Percentiles rank a stretch among this genome's conserved stretches.
These are phyloP conservation scores for Fistulifera solaris DNA, from an alignment of 108 stramenopile genomes.

Conservation along the genomic window DNA sequence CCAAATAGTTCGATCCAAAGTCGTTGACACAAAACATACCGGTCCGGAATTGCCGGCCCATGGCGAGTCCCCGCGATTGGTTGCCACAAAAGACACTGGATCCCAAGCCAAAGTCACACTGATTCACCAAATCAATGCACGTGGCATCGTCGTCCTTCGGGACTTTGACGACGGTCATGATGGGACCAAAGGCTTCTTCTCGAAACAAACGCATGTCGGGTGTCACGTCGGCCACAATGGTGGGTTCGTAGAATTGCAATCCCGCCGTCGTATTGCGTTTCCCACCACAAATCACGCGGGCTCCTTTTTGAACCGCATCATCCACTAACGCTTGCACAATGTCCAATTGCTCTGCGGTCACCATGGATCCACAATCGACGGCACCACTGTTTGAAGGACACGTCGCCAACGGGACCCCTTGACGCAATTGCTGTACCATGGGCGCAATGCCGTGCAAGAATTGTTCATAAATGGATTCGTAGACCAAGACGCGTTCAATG, in stretches of 20 bases:
- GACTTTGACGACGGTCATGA: constrained; percentile 94
- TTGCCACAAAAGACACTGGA: constrained; percentile 84
- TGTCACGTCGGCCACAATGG: constrained; percentile 79
- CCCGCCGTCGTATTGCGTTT: constrained; percentile 44
- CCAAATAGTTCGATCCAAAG: constrained; percentile 92
- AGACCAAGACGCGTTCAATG: constrained; percentile 93
- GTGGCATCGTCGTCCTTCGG: constrained; percentile 74
- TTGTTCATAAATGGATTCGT: constrained; percentile 74
- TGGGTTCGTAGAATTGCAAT: constrained; percentile 96
- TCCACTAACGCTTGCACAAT: constrained; percentile 87
- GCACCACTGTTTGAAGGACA: constrained; percentile 35
- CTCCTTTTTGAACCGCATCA: constrained; percentile 95
- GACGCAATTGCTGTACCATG: constrained; percentile 58
- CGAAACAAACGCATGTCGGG: constrained; percentile 87
- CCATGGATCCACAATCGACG: constrained; percentile 92
- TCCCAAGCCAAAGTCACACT: constrained; percentile 87
- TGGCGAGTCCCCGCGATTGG: constrained; percentile 51
- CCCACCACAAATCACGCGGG: constrained; percentile 85
- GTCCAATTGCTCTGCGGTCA: constrained; percentile 75
- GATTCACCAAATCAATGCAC: constrained; percentile 79
- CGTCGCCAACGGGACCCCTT: constrained; percentile 64
- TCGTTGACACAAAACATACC: constrained; percentile 99
- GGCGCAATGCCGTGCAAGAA: constrained; percentile 53
- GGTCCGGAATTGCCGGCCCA: constrained; percentile 80
- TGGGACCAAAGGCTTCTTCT: constrained; percentile 98